Conservation (phyloP, 2,329 filamentous ascomycete genomes). For the Alternaria viburni region DNA sequence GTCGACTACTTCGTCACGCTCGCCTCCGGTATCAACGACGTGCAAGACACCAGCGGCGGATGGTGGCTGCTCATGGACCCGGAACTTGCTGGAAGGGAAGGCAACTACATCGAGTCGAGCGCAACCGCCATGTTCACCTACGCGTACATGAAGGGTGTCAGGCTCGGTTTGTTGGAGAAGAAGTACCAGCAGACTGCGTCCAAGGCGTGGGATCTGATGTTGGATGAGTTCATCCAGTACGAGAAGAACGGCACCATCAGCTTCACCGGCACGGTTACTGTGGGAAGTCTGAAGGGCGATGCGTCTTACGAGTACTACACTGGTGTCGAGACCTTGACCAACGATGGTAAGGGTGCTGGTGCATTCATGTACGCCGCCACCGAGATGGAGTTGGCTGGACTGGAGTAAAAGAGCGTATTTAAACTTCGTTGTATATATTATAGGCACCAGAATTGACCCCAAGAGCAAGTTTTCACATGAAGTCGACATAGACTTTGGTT, state of each 20-base stretch:
- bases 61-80: conserved; percentile 67
- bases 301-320: conserved; percentile 58
- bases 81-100: conserved; percentile 51
- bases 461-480: background rate
- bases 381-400: conserved; percentile 36
- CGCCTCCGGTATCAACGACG: conserved; percentile 51
- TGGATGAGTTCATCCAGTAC: conserved; percentile 55
- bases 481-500: background rate
- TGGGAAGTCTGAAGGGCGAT: conserved; percentile 59
- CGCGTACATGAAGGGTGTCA: conserved; percentile 44
- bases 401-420: background rate
- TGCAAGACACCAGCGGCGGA: conserved; percentile 56
- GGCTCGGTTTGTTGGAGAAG: conserved; percentile 40
- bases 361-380: conserved; percentile 49
- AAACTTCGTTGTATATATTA: conserved; percentile 6
- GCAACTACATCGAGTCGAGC: conserved; percentile 68
- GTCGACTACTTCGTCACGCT: conserved; percentile 51
- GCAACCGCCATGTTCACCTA: conserved; percentile 60
- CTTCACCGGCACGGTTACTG: conserved; percentile 60
- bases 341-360: conserved; percentile 52
- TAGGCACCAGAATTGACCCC: background rate
- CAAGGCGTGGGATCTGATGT: conserved; percentile 54
- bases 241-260: conserved; percentile 56
- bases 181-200: conserved; percentile 49
- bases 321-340: conserved; percentile 39